Conservation (phyloP, 768 basidiomycete species). For the Steccherinum ochraceum region DNA sequence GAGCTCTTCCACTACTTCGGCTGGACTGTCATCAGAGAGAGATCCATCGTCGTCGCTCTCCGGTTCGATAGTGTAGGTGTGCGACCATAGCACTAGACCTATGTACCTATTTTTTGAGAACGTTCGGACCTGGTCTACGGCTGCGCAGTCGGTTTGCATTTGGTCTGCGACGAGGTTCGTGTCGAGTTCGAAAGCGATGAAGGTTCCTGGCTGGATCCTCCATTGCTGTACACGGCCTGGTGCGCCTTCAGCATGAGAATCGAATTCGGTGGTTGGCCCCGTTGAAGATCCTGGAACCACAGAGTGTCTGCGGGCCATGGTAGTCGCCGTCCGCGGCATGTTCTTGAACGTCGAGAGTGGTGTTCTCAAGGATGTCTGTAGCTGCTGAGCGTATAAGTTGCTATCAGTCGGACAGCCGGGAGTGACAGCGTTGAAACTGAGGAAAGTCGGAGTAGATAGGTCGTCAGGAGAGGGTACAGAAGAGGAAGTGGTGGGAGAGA, state of each 20-base stretch:
- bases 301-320: not conserved
- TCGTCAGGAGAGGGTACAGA: not conserved
- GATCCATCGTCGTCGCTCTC: constrained; percentile 5
- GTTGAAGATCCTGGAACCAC: not conserved
- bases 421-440: not conserved
- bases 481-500: too few relatives aligned
- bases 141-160: not conserved
- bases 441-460: not conserved
- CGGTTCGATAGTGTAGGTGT: constrained; percentile 1
- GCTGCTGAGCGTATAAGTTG: not conserved
- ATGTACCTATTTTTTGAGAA: constrained; percentile 14
- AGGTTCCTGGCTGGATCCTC: constrained; percentile 7
- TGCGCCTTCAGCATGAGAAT: too few relatives aligned
- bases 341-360: not conserved
- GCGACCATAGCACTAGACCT: constrained; percentile 17
- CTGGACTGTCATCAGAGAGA: not conserved
- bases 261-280: not conserved
- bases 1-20: constrained; percentile 12
- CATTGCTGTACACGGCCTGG: not conserved
- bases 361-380: not conserved
- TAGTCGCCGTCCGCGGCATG: not conserved
- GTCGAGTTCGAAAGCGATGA: constrained; percentile 16
- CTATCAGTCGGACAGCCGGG: constrained; percentile 4
- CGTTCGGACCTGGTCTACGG: not conserved
- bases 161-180: constrained; percentile 6